Base-by-base conservation (phyloP, 2,329 filamentous ascomycete genomes). In the Periglandula ipomoeae region DNA sequence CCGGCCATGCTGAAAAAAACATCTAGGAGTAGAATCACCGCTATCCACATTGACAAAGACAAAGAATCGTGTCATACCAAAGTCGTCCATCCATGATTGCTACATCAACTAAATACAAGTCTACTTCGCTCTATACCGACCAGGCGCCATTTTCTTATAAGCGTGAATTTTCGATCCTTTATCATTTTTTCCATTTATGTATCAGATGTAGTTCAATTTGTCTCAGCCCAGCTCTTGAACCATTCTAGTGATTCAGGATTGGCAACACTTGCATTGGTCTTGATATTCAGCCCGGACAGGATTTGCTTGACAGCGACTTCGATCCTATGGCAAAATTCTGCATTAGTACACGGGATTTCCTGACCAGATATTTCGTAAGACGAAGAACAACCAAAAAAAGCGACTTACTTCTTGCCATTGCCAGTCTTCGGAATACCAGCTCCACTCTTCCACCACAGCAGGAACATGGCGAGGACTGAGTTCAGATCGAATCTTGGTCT, bases 301-400 rank as follows among this genome's bases (percentile, higher is more conserved):
- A 97, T 96, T 68, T 96, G 90, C 73, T 97, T 97, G 5, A 97
- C 91, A 0, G 89, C 88, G 43, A 94, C 89, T 65, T 98, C 91
- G 51, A 98, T 88, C 68, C 84, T 87, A 35, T 32, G 17, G 4
- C 19, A 15, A 43, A 0, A 27, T 2, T 8, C 24, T 27, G n/a
- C 20, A 48, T 61, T 53, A 61, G 50, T 39, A 5, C 19, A 19
- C 17, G 8, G 37, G 11, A 20, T 15, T 8, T 15, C 11, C 30
- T n/a, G n/a, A n/a, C n/a, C n/a, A n/a, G n/a, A n/a, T n/a, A n/a
- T n/a, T n/a, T n/a, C n/a, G n/a, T n/a, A 23, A 46, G 13, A 23
- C 7, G 38, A 40, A n/a, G 30, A 3, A 26, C 19, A 24, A 38
- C 15, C 23, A 4, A n/a, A 11, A 32, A 24, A 30, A n/a, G 32